Evolutionary conservation across 108 stramenopile genomes (phyloP), one percentile per base, ranked within the genome.

Genomic region (Nannochloropsis gaditana): DNA sequence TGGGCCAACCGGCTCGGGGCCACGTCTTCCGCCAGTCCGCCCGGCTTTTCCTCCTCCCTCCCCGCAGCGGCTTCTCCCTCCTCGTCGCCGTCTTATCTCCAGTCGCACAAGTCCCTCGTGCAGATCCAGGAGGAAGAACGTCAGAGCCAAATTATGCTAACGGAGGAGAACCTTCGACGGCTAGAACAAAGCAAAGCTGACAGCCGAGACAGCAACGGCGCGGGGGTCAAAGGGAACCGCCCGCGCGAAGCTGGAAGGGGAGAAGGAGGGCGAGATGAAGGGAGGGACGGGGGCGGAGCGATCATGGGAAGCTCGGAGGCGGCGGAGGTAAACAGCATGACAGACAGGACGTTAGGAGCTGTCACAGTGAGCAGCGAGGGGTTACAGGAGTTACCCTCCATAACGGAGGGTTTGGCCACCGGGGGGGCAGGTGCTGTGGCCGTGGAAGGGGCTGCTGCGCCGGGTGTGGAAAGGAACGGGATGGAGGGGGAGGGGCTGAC

Each of bases 121-220:
- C 59, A 73, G n/a, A 73, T 73, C n/a, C 59, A 73, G 59, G 59
- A 73, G n/a, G 59, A 73, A 2, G 59, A 73, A n/a, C 15, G 59
- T n/a, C 59, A 73, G 59, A 73, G 59, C 8, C 59, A 73, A 73
- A 73, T 73, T 6, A 73, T 73, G 59, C 59, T 73, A n/a, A 73
- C 59, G 59, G 59, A 73, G n/a, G 59, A 73, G n/a, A 73, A 73
- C 59, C 59, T 73, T 6, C 59, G 59, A n/a, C 59, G 59, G 0
- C 59, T 73, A 15, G 59, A 73, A 73, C 59, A 73, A 8, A 73
- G 59, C 59, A 73, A 73, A n/a, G 59, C 59, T n/a, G 59, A 73
- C 19, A 8, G 59, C 8, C 19, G n/a, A n/a, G 59, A n/a, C 15
- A n/a, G 59, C 2, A 73, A 73, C n/a, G 59, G n/a, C 19, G 59